Percentiles rank a stretch among this genome's conserved stretches.
phyloP scores from a whole-genome alignment of 177 flowering plant genomes.

The Vitis hybrid region DNA sequence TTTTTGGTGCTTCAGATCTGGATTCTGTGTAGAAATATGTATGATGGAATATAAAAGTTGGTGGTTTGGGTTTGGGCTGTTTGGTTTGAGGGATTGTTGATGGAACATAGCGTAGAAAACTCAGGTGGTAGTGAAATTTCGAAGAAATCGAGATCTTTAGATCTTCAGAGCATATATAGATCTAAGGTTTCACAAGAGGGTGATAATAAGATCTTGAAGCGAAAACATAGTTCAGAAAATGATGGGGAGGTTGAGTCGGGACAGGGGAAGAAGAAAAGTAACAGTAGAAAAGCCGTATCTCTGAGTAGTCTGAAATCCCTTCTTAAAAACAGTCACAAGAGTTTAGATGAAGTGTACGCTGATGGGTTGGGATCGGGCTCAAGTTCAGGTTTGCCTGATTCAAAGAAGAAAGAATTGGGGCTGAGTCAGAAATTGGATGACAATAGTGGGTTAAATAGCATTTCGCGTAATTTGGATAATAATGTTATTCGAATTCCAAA shows the following conservation, averaged over 20 bases:
- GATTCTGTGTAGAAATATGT: conserved; percentile 32
- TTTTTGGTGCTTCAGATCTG: conserved; percentile 55
- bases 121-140: conserved; percentile 45
- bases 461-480: conserved; percentile 43
- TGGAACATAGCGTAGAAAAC: conserved; percentile 64
- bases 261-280: conserved; percentile 34
- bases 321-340: conserved; percentile 31
- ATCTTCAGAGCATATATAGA: conserved; percentile 57
- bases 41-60: conserved; percentile 54
- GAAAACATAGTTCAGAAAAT: conserved; percentile 28
- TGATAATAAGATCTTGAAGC: conserved; percentile 32
- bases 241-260: conserved; percentile 22
- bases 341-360: conserved; percentile 33
- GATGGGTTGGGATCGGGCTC: conserved; percentile 19
- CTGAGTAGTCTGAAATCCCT: conserved; percentile 41
- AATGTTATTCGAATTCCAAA: conserved; percentile 44
- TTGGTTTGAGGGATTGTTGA: conserved; percentile 52
- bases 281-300: conserved; percentile 48
- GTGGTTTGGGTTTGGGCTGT: conserved; percentile 29
- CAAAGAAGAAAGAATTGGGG: conserved; percentile 19
- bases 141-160: conserved; percentile 64
- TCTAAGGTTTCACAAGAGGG: conserved; percentile 24
- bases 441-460: conserved; percentile 23
- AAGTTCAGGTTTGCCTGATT: conserved; percentile 20
- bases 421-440: conserved; percentile 14